A percentile compares a stretch with the other conserved stretches of the same genome.
These are phyloP conservation scores for Malassezia pachydermatis DNA, from an alignment of 1,284 basidiomycete species.

Conservation along the genomic window DNA sequence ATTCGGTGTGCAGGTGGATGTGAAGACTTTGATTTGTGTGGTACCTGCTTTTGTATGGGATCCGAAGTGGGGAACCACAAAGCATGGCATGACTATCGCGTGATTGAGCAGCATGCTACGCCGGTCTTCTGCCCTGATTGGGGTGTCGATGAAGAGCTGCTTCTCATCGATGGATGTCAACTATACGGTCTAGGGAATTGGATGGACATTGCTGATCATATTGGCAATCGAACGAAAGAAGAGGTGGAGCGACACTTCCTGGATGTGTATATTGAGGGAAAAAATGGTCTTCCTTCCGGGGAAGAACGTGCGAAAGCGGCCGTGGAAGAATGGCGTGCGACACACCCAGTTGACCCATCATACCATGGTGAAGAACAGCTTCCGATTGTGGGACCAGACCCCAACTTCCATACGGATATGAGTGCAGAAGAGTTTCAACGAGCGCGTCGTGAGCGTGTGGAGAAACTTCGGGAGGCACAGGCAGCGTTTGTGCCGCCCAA, in stretches of 20 bases:
- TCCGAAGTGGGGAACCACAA: conserved; percentile 80
- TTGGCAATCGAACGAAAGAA: conserved; percentile 86
- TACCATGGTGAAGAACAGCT: conserved; percentile 26
- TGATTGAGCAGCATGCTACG: conserved; percentile 89
- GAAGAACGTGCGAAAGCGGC: conserved; percentile 28
- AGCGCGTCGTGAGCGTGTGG: conserved; percentile 39
- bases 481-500: conserved; percentile 35
- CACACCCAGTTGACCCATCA: conserved; percentile 17
- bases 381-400: conserved; percentile 37
- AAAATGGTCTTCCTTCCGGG: conserved; percentile 32
- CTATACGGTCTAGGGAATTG: conserved; percentile 89
- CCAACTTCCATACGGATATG: conserved; percentile 27
- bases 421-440: conserved; percentile 40
- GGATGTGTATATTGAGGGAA: conserved; percentile 61
- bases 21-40: conserved; percentile 50
- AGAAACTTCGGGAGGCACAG: conserved; percentile 34
- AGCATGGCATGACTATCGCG: conserved; percentile 78
- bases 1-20: conserved; percentile 46
- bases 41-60: conserved; percentile 74
- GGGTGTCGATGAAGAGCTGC: conserved; percentile 95
- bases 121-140: conserved; percentile 91
- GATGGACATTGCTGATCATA: conserved; percentile 89
- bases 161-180: conserved; percentile 79
- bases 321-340: conserved; percentile 15
- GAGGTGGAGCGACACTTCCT: conserved; percentile 88